Evolutionary conservation across 2,329 filamentous ascomycete genomes (phyloP).

Genomic region (Ceratocystis colombiana): DNA sequence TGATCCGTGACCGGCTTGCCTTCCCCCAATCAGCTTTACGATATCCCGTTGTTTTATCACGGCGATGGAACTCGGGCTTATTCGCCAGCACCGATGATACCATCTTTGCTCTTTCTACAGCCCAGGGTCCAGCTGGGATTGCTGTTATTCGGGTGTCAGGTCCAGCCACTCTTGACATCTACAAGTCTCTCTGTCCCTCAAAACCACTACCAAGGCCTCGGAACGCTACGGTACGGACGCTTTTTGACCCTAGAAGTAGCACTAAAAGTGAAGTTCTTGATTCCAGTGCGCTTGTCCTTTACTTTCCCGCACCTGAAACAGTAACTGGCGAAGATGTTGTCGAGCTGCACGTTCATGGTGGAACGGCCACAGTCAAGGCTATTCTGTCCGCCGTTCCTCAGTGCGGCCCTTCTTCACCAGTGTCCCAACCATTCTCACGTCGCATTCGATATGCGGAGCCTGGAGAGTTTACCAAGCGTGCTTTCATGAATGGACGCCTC

Average conservation of each 20-base stretch:
- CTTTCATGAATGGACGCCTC: constrained; percentile 77
- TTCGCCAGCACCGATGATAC: constrained; percentile 43
- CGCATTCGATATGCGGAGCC: constrained; percentile 79
- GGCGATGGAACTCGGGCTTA: constrained; percentile 12
- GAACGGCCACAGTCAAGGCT: constrained; percentile 76
- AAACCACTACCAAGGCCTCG: constrained; percentile 40
- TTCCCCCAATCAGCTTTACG: background rate
- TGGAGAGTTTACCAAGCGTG: constrained; percentile 87
- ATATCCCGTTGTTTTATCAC: background rate
- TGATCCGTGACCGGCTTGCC: background rate
- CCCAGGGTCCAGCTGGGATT: constrained; percentile 75
- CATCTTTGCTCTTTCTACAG: constrained; percentile 87
- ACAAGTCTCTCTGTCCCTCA: constrained; percentile 41
- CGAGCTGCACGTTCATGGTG: constrained; percentile 91
- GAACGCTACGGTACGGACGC: constrained; percentile 60
- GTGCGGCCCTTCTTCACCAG: constrained; percentile 32
- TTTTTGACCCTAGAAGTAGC: constrained; percentile 46
- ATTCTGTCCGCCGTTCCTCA: constrained; percentile 66
- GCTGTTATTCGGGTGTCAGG: constrained; percentile 84
- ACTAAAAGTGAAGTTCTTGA: constrained; percentile 53
- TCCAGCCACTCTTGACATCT: constrained; percentile 52
- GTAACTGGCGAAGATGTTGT: constrained; percentile 89
- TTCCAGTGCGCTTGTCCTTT: constrained; percentile 67
- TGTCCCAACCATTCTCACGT: background rate
- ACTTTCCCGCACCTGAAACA: constrained; percentile 70